phyloP scores from a whole-genome alignment of 2,329 filamentous ascomycete species.

The Tolypocladium cylindrosporum region DNA sequence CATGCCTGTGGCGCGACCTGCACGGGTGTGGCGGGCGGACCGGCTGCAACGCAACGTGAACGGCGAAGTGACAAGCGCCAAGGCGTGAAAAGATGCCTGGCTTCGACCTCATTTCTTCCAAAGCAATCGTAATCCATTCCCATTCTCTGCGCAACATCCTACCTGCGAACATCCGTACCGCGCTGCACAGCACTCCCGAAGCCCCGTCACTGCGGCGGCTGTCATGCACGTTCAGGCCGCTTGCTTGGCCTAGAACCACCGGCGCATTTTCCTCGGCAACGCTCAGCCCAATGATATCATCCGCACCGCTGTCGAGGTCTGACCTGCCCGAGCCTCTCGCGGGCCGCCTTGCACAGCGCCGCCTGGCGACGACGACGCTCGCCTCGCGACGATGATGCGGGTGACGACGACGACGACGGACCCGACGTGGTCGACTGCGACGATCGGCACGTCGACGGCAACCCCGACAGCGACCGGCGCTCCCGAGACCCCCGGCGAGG shows the following conservation, averaged over 20 bases:
- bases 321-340: neutral
- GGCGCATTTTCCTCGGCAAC: neutral
- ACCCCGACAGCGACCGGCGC: conserved; percentile 7
- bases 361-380: conserved; percentile 3
- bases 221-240: neutral
- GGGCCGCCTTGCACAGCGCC: neutral
- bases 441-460: neutral
- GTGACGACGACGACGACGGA: neutral
- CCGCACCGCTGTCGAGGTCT: neutral
- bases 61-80: neutral
- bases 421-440: neutral
- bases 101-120: neutral
- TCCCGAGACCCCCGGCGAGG: conserved; percentile 29
- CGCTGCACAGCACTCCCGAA: neutral
- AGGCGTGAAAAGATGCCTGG: neutral
- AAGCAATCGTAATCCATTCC: neutral
- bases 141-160: too few species aligned
- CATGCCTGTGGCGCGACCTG: neutral
- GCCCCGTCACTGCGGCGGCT: neutral
- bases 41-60: neutral
- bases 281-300: conserved; percentile 4
- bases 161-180: neutral
- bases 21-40: neutral
- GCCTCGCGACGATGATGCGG: conserved; percentile 1
- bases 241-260: neutral